Base-by-base conservation (phyloP, 176 grass and related monocot genomes). In the Aegilops umbellulata region DNA sequence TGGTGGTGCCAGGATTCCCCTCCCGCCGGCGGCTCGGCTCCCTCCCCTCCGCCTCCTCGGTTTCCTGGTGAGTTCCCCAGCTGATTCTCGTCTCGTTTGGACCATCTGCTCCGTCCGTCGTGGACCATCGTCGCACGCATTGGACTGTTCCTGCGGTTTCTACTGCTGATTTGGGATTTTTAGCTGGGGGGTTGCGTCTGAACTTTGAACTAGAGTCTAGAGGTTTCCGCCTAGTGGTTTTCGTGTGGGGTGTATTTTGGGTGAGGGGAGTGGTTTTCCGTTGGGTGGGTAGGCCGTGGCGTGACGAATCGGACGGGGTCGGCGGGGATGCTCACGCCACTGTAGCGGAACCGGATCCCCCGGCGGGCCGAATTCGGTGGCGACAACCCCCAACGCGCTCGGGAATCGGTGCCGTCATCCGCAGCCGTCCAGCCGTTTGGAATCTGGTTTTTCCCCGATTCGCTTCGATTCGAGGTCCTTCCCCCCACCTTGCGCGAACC, bases 331-430 rank as follows among this genome's bases (percentile, higher is more conserved):
- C 88, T 63, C 38, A 63, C 78, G 79, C 69, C 11, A 57, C 84
- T 24, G 32, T 65, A 16, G 60, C 77, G 84, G 75, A 68, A 90
- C 32, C 38, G 66, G 85, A 68, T 84, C 26, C 58, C 27, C 73
- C 11, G 12, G 1, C 47, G 16, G 19, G 1, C 60, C 67, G 36
- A 76, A 69, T 81, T 77, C 16, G 62, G 76, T 7, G 16, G 60
- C 1, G 20, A 55, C 75, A 39, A 10, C 60, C 80, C 17, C 13
- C 55, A 67, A 30, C 82, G 79, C 68, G 32, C 55, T 60, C 24
- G 13, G 22, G 11, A 16, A 19, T 83, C n/a, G 31, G 17, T 62
- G 19, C 83, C 80, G 80, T 80, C 76, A 72, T 73, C 55, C 57
- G 31, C 44, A 64, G 57, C 68, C 62, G 5, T 67, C 79, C 6